Conservation (phyloP, 2,329 filamentous ascomycete species). For the Blumeriella jaapii region DNA sequence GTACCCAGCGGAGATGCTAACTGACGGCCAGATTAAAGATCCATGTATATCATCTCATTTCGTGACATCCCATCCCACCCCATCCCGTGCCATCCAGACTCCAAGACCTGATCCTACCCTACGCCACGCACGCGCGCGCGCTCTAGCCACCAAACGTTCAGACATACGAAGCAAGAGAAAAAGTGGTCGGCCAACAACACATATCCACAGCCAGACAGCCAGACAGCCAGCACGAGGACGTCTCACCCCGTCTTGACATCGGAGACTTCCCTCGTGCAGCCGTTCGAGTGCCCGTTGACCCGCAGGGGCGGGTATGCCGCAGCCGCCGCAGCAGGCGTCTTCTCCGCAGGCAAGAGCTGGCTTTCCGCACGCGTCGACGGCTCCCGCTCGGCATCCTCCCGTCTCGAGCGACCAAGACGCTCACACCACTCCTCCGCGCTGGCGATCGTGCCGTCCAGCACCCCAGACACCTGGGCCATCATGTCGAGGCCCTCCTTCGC, state of each 20-base stretch:
- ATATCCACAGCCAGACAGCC: not conserved
- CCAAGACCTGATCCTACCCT: too few species aligned
- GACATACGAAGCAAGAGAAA: too few species aligned
- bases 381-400: constrained; percentile 20
- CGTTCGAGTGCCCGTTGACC: not conserved
- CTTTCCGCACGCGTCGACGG: not conserved
- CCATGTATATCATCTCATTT: too few species aligned
- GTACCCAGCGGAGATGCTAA: too few species aligned
- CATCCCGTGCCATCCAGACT: too few species aligned
- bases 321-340: constrained; percentile 10
- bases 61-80: too few species aligned
- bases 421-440: constrained; percentile 91
- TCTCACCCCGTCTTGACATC: not conserved
- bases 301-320: too few species aligned
- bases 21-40: too few species aligned
- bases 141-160: too few species aligned
- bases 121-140: too few species aligned
- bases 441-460: constrained; percentile 79
- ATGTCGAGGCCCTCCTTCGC: constrained; percentile 88
- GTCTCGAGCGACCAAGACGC: constrained; percentile 44
- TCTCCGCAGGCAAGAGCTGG: constrained; percentile 8
- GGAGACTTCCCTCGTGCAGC: not conserved
- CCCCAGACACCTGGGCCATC: constrained; percentile 80
- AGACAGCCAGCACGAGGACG: not conserved
- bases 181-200: too few species aligned